A percentile compares a stretch with the other conserved stretches of the same genome.
phyloP scores from a whole-genome alignment of 164 flowering plant species.

The Stephania japonica region DNA sequence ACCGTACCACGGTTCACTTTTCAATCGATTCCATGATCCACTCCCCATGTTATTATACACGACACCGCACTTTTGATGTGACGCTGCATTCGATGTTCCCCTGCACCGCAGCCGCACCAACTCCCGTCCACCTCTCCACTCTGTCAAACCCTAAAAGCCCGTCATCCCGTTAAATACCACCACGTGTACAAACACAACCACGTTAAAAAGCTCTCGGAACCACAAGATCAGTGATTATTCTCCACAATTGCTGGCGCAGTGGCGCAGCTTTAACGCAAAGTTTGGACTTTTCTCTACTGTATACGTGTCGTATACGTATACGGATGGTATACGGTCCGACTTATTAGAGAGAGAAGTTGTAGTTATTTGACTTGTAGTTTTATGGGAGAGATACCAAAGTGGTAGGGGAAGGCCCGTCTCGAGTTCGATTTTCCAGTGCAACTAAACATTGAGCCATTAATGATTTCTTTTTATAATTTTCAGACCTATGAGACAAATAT shows the following conservation, averaged over 20 bases:
- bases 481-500: too few species aligned
- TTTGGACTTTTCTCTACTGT: too few species aligned
- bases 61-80: background rate
- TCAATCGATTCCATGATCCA: background rate
- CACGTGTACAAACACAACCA: background rate
- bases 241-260: background rate
- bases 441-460: too few species aligned
- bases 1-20: background rate
- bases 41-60: background rate
- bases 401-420: too few species aligned
- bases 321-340: too few species aligned
- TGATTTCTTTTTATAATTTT: too few species aligned
- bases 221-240: background rate
- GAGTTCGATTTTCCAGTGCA: too few species aligned
- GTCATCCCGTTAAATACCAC: background rate
- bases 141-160: background rate
- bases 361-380: too few species aligned
- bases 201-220: background rate
- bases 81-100: background rate
- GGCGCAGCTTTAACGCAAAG: too few species aligned
- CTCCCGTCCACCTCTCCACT: background rate
- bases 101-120: background rate
- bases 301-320: too few species aligned
- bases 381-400: too few species aligned
- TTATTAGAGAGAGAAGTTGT: too few species aligned